phyloP scores from a whole-genome alignment of 768 basidiomycete genomes.

The Auricularia cornea region DNA sequence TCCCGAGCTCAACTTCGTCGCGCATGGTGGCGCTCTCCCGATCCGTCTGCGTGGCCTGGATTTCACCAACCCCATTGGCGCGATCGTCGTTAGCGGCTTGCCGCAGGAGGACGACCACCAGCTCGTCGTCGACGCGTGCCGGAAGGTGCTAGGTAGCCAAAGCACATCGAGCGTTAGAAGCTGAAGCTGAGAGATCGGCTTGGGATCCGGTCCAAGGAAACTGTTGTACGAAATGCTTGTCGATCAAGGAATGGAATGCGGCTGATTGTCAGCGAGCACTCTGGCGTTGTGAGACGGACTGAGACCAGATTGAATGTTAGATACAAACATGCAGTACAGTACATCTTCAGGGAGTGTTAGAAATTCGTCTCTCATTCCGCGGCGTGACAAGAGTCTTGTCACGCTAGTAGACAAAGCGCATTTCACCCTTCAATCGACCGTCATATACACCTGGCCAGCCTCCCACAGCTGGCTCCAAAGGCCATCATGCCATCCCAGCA shows the following conservation, averaged over 20 bases:
- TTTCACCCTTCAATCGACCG: background rate
- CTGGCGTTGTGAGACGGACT: too few relatives aligned
- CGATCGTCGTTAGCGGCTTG: slow-evolving; percentile 29
- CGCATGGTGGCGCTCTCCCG: slow-evolving; percentile 28
- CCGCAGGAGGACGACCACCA: slow-evolving; percentile 23
- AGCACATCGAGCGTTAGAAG: background rate
- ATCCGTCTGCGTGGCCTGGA: slow-evolving; percentile 27
- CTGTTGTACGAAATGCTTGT: too few relatives aligned
- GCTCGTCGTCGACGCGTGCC: slow-evolving; percentile 20
- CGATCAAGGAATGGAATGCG: too few relatives aligned
- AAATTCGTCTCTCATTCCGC: too few relatives aligned
- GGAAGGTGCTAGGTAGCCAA: background rate
- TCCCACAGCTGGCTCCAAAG: background rate
- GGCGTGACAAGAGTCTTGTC: too few relatives aligned
- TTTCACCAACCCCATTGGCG: slow-evolving; percentile 20
- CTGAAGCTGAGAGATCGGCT: background rate
- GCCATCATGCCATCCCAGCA: background rate
- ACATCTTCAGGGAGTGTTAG: too few relatives aligned
- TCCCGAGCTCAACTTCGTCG: slow-evolving; percentile 13
- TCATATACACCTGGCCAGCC: background rate
- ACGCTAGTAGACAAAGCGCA: too few relatives aligned
- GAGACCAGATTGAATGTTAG: too few relatives aligned
- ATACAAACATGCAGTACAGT: too few relatives aligned
- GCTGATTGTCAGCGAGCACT: too few relatives aligned
- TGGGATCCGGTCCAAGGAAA: too few relatives aligned